phyloP scores from a whole-genome alignment of 768 basidiomycete genomes.

The Rubroboletus satanas region DNA sequence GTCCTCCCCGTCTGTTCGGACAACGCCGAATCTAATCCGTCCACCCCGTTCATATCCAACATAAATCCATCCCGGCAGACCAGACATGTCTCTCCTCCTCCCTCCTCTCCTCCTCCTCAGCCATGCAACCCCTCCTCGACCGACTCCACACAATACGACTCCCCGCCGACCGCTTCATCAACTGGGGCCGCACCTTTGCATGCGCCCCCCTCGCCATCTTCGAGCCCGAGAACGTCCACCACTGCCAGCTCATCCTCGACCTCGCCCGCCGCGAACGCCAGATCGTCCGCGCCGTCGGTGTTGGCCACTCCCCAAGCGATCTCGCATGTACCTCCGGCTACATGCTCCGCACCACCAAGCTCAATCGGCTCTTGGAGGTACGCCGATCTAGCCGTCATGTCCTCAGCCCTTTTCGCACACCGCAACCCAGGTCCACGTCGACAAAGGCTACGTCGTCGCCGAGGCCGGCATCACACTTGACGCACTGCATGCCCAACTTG shows the following conservation, averaged over 20 bases:
- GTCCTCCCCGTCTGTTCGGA: background rate
- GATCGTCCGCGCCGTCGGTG: conserved; percentile 76
- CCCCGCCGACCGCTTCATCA: conserved; percentile 52
- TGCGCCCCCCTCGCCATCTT: conserved; percentile 71
- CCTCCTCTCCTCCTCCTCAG: background rate
- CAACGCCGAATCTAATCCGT: background rate
- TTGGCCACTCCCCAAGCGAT: conserved; percentile 93
- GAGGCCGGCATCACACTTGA: conserved; percentile 80
- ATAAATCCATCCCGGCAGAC: background rate
- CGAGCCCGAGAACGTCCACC: conserved; percentile 61
- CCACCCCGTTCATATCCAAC: background rate
- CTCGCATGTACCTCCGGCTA: conserved; percentile 85
- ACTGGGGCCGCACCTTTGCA: conserved; percentile 83
- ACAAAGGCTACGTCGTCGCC: conserved; percentile 62
- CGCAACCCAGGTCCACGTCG: conserved; percentile 56
- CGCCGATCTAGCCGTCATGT: conserved; percentile 26
- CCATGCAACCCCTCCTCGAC: conserved; percentile 25
- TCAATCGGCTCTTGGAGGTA: conserved; percentile 77
- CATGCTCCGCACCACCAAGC: conserved; percentile 75
- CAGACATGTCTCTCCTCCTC: background rate
- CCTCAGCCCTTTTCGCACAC: background rate
- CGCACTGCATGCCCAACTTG: conserved; percentile 66
- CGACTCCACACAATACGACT: conserved; percentile 10
- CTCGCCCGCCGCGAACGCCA: conserved; percentile 71
- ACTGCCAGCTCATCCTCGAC: conserved; percentile 75